A percentile compares a stretch with the other conserved stretches of the same genome.
Conservation (phyloP, 2,329 filamentous ascomycete species). For the Aspergillus udagawae region DNA sequence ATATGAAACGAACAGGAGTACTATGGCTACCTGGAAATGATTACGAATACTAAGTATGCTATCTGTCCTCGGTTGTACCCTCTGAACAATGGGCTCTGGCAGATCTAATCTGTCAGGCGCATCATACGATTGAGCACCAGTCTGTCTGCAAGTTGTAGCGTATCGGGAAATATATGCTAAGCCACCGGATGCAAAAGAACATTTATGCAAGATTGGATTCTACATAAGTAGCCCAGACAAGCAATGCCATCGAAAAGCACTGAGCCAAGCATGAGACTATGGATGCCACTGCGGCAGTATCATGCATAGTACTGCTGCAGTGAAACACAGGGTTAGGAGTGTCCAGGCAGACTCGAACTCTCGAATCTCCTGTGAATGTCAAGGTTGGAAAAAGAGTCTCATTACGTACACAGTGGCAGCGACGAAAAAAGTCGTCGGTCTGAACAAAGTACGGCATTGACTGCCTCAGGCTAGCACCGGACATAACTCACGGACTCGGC, state of each 20-base stretch:
- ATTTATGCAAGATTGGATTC: background rate
- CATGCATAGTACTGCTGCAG: too few relatives aligned
- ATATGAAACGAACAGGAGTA: too few relatives aligned
- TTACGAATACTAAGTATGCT: background rate
- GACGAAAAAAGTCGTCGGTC: too few relatives aligned
- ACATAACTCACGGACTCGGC: background rate
- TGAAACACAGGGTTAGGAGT: background rate
- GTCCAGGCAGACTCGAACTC: background rate
- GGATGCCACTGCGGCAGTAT: background rate
- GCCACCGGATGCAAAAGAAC: too few relatives aligned
- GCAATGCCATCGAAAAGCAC: background rate
- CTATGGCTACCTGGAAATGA: too few relatives aligned
- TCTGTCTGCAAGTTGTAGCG: too few relatives aligned
- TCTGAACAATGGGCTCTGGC: too few relatives aligned
- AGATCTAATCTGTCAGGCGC: too few relatives aligned
- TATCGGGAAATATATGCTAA: too few relatives aligned
- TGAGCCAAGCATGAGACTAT: background rate
- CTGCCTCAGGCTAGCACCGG: background rate
- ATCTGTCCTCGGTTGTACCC: background rate
- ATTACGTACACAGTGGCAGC: background rate
- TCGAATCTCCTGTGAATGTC: background rate
- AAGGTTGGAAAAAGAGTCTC: background rate
- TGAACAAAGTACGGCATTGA: too few relatives aligned
- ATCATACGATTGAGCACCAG: too few relatives aligned
- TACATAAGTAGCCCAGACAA: background rate